Conservation (phyloP, 1,139 yeast species). For the Geotrichum histeridarum region DNA sequence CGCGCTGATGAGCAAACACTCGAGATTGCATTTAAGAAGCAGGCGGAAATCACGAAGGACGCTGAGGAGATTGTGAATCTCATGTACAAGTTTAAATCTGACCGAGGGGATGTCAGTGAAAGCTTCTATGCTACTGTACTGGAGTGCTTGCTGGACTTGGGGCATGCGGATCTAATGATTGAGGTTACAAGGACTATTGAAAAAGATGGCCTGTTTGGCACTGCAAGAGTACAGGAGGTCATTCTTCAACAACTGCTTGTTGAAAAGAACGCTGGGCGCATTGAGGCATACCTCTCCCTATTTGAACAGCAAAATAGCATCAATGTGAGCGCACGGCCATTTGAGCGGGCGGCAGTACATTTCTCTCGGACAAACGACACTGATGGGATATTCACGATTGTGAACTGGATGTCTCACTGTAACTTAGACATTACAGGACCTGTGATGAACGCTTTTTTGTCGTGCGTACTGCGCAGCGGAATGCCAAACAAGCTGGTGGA, state of each 20-base stretch:
- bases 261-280: constrained; percentile 17
- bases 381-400: constrained; percentile 9
- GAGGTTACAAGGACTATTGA: constrained; percentile 12
- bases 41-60: constrained; percentile 5
- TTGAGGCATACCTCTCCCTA: constrained; percentile 17
- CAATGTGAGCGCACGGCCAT: constrained; percentile 8
- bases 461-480: constrained; percentile 8
- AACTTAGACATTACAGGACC: constrained; percentile 6
- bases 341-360: constrained; percentile 16
- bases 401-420: constrained; percentile 10
- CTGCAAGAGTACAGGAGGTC: constrained; percentile 11
- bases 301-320: constrained; percentile 13
- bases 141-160: constrained; percentile 12
- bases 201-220: constrained; percentile 9
- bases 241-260: constrained; percentile 14
- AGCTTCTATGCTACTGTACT: constrained; percentile 9
- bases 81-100: constrained; percentile 9
- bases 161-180: constrained; percentile 8
- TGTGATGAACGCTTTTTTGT: constrained; percentile 15
- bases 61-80: constrained; percentile 11
- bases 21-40: constrained; percentile 5
- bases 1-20: constrained; percentile 11
- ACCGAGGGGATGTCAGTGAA: constrained; percentile 1
- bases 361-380: constrained; percentile 9
- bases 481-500: constrained; percentile 7